Conservation (phyloP, 1,284 basidiomycete species). For the Meira miltonrushii region DNA sequence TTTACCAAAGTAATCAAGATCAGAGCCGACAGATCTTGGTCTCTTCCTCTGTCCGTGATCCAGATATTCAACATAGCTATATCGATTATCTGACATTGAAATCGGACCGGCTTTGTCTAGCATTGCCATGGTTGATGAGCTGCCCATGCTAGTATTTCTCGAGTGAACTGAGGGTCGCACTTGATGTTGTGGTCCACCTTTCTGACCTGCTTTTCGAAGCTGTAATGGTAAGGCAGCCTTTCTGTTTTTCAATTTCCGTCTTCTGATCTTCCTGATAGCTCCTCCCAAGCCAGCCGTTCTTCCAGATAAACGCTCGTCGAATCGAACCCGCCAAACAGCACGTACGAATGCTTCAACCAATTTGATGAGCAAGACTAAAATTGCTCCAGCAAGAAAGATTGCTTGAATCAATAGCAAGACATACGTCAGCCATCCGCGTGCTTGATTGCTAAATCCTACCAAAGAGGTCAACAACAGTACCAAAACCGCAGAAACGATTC, state of each 20-base stretch:
- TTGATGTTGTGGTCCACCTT: too few relatives aligned
- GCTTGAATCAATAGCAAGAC: conserved; percentile 81
- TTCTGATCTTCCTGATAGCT: conserved; percentile 31
- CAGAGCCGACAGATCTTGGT: too few relatives aligned
- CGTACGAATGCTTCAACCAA: conserved; percentile 74
- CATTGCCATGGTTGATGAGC: not conserved
- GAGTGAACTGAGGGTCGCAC: not conserved
- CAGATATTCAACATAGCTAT: too few relatives aligned
- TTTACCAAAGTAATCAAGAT: too few relatives aligned
- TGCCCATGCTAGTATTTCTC: not conserved
- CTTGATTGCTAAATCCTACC: conserved; percentile 57
- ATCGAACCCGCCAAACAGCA: conserved; percentile 71
- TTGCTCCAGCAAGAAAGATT: conserved; percentile 73
- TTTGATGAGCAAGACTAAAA: conserved; percentile 77
- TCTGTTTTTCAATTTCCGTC: conserved; percentile 22
- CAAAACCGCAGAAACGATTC: conserved; percentile 82
- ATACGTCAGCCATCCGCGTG: conserved; percentile 79
- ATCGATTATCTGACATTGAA: not conserved
- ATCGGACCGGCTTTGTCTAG: conserved; percentile 20
- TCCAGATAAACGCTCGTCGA: conserved; percentile 61
- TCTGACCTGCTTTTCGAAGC: conserved; percentile 14
- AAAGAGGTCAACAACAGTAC: conserved; percentile 79
- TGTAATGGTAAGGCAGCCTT: conserved; percentile 16
- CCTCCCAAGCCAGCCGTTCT: conserved; percentile 36
- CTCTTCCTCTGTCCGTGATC: too few relatives aligned